These are phyloP conservation scores for Mortierella sp. DNA, from an alignment of 371 early-diverging fungal species.

Conservation along the genomic window DNA sequence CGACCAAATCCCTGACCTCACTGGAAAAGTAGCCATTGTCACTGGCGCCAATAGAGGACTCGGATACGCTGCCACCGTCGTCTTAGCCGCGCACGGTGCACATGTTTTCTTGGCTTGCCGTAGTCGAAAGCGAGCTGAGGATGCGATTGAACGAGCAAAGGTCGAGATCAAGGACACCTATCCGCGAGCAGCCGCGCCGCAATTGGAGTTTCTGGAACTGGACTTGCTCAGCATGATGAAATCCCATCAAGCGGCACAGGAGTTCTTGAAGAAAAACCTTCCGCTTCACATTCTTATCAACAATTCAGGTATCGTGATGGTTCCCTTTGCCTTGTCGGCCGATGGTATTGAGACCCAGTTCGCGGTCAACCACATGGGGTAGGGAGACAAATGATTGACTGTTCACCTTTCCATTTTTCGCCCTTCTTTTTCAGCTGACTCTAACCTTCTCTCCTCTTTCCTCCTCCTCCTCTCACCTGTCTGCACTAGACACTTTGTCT, in stretches of 20 bases:
- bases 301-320: constrained; percentile 80
- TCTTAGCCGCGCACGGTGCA: constrained; percentile 72
- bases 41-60: constrained; percentile 84
- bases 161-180: constrained; percentile 59
- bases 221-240: constrained; percentile 69
- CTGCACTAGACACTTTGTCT: constrained; percentile 65
- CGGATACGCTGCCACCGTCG: constrained; percentile 69
- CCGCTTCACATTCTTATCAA: constrained; percentile 74
- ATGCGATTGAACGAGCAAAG: constrained; percentile 66
- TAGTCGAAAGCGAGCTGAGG: constrained; percentile 59
- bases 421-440: background rate
- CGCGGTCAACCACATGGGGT: constrained; percentile 79
- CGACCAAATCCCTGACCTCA: constrained; percentile 70
- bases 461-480: background rate
- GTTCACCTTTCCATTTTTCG: constrained; percentile 14
- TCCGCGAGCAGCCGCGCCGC: background rate
- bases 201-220: constrained; percentile 65
- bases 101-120: constrained; percentile 74
- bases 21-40: constrained; percentile 77
- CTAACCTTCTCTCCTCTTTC: background rate
- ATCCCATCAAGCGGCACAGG: constrained; percentile 65
- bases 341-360: constrained; percentile 86
- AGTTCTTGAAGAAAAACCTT: constrained; percentile 58
- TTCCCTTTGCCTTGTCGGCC: constrained; percentile 69
- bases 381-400: background rate